Percentiles rank a stretch among this genome's conserved stretches.
phyloP scores from a whole-genome alignment of 2,329 filamentous ascomycete species.

The Allantophomopsis cytisporea region DNA sequence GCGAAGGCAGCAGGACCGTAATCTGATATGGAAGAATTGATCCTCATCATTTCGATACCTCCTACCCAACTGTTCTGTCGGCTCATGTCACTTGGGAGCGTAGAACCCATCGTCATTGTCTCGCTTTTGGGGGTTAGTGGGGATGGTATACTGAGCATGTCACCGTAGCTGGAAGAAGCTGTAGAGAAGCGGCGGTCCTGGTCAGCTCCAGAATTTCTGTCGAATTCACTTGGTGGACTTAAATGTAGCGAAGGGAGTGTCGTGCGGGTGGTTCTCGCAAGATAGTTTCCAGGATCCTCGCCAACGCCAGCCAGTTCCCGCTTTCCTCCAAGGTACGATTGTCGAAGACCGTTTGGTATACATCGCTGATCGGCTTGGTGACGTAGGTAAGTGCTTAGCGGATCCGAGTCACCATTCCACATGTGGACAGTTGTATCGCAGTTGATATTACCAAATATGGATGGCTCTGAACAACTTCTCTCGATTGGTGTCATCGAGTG shows the following conservation, averaged over 20 bases:
- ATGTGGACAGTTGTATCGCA: neutral
- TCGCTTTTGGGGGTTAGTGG: constrained; percentile 15
- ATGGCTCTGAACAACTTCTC: too few relatives aligned
- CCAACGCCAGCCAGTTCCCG: constrained; percentile 12
- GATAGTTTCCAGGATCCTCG: constrained; percentile 12
- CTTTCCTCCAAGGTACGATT: constrained; percentile 1
- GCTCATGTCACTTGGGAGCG: constrained; percentile 17
- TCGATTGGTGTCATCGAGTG: too few relatives aligned
- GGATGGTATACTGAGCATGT: constrained; percentile 10
- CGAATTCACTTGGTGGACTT: constrained; percentile 5
- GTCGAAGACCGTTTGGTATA: too few relatives aligned
- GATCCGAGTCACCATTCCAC: neutral
- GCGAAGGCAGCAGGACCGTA: constrained; percentile 10
- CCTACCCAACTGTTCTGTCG: constrained; percentile 17
- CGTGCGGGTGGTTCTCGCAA: constrained; percentile 7
- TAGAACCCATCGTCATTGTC: constrained; percentile 17
- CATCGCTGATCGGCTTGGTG: too few relatives aligned
- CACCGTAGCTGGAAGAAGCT: constrained; percentile 2
- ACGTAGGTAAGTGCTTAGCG: too few relatives aligned
- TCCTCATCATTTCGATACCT: constrained; percentile 19
- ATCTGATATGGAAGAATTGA: constrained; percentile 16
- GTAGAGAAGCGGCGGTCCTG: constrained; percentile 7
- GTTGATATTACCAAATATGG: too few relatives aligned
- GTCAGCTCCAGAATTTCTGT: constrained; percentile 5
- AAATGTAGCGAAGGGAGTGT: constrained; percentile 6